These are phyloP conservation scores for Starmera caribaea DNA, from an alignment of 805 yeast species.

Conservation along the genomic window DNA sequence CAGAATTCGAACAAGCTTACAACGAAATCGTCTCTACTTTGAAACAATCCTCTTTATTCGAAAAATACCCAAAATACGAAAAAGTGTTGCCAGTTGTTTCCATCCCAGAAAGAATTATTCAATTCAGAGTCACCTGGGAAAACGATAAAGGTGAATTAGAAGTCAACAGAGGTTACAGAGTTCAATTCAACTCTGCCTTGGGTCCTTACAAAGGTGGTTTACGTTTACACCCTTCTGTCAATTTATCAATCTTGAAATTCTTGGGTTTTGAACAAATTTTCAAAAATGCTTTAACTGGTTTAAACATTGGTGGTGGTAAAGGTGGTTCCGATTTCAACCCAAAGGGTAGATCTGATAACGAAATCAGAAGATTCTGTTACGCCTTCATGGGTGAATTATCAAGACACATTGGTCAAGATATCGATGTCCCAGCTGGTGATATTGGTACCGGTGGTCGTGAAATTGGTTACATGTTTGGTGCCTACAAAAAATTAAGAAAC, in stretches of 20 bases:
- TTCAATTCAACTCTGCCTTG: conserved; percentile 94
- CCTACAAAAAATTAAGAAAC: conserved; percentile 86
- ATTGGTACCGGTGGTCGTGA: conserved; percentile 94
- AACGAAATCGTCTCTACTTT: conserved; percentile 83
- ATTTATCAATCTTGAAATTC: conserved; percentile 89
- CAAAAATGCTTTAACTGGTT: conserved; percentile 96
- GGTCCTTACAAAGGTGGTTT: conserved; percentile 99
- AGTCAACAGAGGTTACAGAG: conserved; percentile 97
- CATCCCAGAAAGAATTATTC: conserved; percentile 91
- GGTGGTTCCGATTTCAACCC: conserved; percentile 99
- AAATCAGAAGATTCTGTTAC: conserved; percentile 94
- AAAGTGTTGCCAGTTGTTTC: conserved; percentile 84
- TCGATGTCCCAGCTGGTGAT: conserved; percentile 99
- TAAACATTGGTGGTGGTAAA: conserved; percentile 98
- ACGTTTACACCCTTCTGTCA: conserved; percentile 95
- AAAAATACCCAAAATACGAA: conserved; percentile 82
- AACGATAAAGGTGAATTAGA: conserved; percentile 86
- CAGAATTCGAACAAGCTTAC: conserved; percentile 98
- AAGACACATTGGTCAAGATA: conserved; percentile 93
- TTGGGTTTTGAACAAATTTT: conserved; percentile 97
- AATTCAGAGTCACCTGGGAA: conserved; percentile 98
- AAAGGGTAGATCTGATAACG: conserved; percentile 85
- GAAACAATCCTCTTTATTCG: conserved; percentile 84
- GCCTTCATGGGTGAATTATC: conserved; percentile 93
- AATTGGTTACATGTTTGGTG: conserved; percentile 92